Conservation (phyloP, 2,329 filamentous ascomycete species). For the Penicillium sp. region DNA sequence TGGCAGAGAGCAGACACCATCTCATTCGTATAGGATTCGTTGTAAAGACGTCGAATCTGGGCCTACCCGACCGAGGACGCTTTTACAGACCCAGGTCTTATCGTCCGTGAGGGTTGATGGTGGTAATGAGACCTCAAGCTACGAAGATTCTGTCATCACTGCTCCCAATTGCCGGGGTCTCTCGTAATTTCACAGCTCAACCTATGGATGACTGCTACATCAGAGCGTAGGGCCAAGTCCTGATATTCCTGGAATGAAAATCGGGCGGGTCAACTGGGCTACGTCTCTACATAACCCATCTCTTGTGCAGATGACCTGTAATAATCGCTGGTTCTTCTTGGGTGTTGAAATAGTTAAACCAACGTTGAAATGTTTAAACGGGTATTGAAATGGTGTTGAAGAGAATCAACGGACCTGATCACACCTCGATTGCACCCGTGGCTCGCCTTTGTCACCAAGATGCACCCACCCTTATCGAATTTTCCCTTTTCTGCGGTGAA, state of each 20-base stretch:
- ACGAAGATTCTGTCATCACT: background rate
- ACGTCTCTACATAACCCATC: background rate
- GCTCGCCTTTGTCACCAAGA: background rate
- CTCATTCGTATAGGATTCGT: too few species aligned
- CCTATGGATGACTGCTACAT: background rate
- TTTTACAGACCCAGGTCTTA: background rate
- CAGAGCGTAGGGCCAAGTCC: background rate
- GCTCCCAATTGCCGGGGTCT: background rate
- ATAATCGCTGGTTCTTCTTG: background rate
- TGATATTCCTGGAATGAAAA: background rate
- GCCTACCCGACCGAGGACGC: background rate
- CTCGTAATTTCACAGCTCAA: background rate
- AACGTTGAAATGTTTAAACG: too few species aligned
- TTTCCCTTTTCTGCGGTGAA: background rate
- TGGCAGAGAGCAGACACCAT: too few species aligned
- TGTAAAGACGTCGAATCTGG: too few species aligned
- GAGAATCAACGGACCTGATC: too few species aligned
- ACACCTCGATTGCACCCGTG: too few species aligned
- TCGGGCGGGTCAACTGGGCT: background rate
- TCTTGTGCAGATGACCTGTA: background rate
- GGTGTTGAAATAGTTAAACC: too few species aligned
- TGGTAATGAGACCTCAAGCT: background rate
- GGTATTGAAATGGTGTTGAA: too few species aligned
- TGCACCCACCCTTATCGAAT: background rate
- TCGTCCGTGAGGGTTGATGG: background rate